phyloP scores from a whole-genome alignment of 768 basidiomycete species.

The Phaffia australis region DNA sequence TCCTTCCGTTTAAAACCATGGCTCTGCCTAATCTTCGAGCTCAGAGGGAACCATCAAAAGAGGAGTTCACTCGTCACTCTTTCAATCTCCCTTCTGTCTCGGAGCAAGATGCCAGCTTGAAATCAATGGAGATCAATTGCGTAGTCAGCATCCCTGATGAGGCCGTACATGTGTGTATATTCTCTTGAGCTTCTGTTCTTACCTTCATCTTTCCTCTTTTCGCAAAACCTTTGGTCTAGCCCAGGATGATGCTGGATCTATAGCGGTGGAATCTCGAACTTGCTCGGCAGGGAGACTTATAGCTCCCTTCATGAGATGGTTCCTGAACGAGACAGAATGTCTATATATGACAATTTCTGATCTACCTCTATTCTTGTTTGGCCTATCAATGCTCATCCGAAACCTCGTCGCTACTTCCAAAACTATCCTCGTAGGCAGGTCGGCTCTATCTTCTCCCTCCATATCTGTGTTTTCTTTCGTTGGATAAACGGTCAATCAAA shows the following conservation, averaged over 20 bases:
- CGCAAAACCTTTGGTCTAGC: neutral
- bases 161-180: constrained; percentile 73
- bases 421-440: constrained; percentile 54
- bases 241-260: neutral
- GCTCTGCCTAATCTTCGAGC: constrained; percentile 54
- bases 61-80: constrained; percentile 71
- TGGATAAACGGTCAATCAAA: constrained; percentile 83
- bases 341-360: constrained; percentile 2
- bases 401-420: constrained; percentile 10
- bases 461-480: constrained; percentile 76
- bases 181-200: neutral
- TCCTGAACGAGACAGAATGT: neutral
- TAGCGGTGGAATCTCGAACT: neutral
- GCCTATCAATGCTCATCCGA: constrained; percentile 3
- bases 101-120: constrained; percentile 26
- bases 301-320: constrained; percentile 16
- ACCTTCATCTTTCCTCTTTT: neutral
- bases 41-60: constrained; percentile 85
- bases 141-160: constrained; percentile 73
- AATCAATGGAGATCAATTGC: constrained; percentile 30
- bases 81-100: constrained; percentile 62
- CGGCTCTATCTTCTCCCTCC: constrained; percentile 79
- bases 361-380: constrained; percentile 7
- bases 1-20: constrained; percentile 28
- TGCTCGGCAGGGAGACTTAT: no score